phyloP scores from a whole-genome alignment of 139 green algal species.

The Tetradesmus obliquus region DNA sequence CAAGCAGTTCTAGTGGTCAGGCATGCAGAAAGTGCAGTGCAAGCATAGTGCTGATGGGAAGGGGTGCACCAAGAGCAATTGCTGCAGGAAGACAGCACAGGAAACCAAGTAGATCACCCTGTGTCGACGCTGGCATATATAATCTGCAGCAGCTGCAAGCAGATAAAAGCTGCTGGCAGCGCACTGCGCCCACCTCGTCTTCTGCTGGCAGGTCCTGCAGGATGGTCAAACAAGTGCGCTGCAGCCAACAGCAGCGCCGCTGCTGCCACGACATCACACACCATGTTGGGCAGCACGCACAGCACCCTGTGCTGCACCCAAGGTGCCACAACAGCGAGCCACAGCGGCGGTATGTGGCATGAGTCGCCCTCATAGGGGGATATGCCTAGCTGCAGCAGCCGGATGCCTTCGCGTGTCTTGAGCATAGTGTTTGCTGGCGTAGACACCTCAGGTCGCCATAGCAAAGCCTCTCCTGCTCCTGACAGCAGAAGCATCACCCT shows the following conservation, averaged over 20 bases:
- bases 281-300: constrained; percentile 57
- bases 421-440: constrained; percentile 62
- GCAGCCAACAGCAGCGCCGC: constrained; percentile 33
- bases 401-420: constrained; percentile 50
- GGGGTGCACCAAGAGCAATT: no score
- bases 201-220: neutral
- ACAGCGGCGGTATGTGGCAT: constrained; percentile 56
- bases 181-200: neutral
- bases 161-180: neutral
- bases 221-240: neutral
- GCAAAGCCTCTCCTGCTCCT: constrained; percentile 44
- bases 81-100: neutral
- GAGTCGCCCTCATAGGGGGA: constrained; percentile 55
- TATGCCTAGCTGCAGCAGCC: constrained; percentile 42
- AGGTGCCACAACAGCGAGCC: constrained; percentile 43
- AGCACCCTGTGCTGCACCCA: constrained; percentile 22
- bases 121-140: no score
- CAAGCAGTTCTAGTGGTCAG: no score
- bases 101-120: no score
- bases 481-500: constrained; percentile 39
- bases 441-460: constrained; percentile 59
- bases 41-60: no score
- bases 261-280: constrained; percentile 51
- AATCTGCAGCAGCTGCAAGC: neutral
- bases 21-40: no score